Conservation (phyloP, 805 yeast species). For the Metschnikowia lochheadii region DNA sequence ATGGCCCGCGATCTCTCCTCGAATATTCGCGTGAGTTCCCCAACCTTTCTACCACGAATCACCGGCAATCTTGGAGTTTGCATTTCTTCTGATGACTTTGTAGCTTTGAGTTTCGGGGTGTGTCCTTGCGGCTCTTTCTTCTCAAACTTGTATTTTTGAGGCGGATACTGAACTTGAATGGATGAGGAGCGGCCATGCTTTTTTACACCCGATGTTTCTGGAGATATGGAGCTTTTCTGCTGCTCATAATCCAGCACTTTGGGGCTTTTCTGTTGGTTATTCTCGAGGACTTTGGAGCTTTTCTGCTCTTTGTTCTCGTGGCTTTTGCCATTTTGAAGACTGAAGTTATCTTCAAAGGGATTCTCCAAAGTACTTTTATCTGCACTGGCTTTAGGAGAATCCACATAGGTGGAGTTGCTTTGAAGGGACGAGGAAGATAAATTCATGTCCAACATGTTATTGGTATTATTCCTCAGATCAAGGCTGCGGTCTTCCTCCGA, state of each 20-base stretch:
- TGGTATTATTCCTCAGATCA: background rate
- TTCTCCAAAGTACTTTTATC: background rate
- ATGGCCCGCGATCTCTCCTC: slow-evolving; percentile 53
- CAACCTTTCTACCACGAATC: slow-evolving; percentile 54
- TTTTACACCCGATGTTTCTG: background rate
- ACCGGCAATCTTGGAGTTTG: slow-evolving; percentile 34
- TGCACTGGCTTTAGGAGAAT: background rate
- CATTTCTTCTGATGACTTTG: background rate
- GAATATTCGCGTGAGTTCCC: slow-evolving; percentile 57
- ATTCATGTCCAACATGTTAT: background rate
- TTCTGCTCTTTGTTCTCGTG: background rate
- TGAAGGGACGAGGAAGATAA: slow-evolving; percentile 2
- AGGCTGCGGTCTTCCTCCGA: slow-evolving; percentile 9
- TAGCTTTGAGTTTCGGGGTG: background rate
- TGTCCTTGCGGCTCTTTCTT: slow-evolving; percentile 1
- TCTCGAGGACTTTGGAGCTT: background rate
- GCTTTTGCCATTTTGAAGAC: background rate
- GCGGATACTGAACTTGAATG: slow-evolving; percentile 32
- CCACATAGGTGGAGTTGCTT: slow-evolving; percentile 1
- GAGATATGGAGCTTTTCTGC: background rate
- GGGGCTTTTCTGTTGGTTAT: background rate
- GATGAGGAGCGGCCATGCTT: background rate
- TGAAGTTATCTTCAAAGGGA: background rate
- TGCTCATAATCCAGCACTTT: background rate
- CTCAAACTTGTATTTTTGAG: slow-evolving; percentile 33